Conservation (phyloP, 106 monocot genomes). For the Cymbidium sinense region DNA sequence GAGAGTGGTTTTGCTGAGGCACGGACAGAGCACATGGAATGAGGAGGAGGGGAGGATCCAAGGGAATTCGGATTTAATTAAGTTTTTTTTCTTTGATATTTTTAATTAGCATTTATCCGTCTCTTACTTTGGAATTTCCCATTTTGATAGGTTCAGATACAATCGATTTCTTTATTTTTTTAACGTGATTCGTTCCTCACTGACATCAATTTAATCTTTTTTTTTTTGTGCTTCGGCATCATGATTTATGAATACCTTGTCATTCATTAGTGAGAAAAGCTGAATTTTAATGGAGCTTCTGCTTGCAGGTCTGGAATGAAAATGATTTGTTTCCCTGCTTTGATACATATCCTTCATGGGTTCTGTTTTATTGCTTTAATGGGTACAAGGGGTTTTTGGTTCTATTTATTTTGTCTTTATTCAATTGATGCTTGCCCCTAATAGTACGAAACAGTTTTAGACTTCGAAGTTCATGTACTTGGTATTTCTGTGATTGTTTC, state of each 20-base stretch:
- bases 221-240: not conserved
- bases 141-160: not conserved
- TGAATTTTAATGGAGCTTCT: not conserved
- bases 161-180: not conserved
- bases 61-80: too few species aligned
- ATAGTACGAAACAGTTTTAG: conserved; percentile 7
- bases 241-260: not conserved
- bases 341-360: conserved; percentile 1
- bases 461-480: not conserved
- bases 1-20: too few species aligned
- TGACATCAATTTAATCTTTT: not conserved
- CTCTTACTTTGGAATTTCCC: not conserved
- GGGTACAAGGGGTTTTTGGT: not conserved
- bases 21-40: too few species aligned
- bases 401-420: not conserved
- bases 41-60: too few species aligned
- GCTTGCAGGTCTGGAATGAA: conserved; percentile 8
- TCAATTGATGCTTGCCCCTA: not conserved
- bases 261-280: not conserved
- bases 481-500: conserved; percentile 4
- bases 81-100: not conserved
- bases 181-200: not conserved
- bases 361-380: not conserved
- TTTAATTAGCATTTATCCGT: not conserved
- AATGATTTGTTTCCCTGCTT: conserved; percentile 1